Evolutionary conservation across 2,329 filamentous ascomycete genomes (phyloP).

Genomic region (Myotisia sp.): DNA sequence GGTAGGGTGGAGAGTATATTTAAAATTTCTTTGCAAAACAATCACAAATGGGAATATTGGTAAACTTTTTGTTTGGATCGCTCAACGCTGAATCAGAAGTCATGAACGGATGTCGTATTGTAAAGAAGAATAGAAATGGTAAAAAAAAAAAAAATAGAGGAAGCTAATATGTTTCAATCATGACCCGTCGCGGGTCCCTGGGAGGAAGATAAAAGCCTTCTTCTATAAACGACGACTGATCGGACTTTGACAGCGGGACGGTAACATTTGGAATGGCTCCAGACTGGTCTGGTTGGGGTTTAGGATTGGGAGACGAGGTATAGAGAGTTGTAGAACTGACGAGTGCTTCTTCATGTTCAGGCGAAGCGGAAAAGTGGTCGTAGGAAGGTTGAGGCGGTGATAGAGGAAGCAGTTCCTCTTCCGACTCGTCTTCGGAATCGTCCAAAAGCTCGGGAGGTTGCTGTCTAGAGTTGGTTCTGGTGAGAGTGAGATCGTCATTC

Average conservation of each 20-base stretch:
- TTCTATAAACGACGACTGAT: slow-evolving; percentile 5
- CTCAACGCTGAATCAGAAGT: no score
- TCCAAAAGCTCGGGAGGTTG: slow-evolving; percentile 51
- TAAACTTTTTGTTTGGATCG: no score
- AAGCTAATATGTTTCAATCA: slow-evolving; percentile 1
- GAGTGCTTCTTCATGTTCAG: background rate
- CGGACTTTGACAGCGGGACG: slow-evolving; percentile 2
- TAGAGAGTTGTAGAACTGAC: background rate
- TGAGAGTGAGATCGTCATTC: slow-evolving; percentile 47
- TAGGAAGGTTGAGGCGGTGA: slow-evolving; percentile 47
- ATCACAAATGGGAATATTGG: no score
- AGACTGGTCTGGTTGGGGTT: no score
- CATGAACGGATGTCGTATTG: no score
- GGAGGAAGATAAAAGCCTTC: slow-evolving; percentile 3
- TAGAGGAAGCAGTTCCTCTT: slow-evolving; percentile 59
- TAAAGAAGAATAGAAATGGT: no score
- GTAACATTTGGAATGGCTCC: no score
- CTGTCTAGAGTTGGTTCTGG: slow-evolving; percentile 49
- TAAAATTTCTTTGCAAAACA: no score
- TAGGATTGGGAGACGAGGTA: no score
- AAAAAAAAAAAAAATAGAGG: background rate
- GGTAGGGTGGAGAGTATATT: no score
- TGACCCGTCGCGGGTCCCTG: background rate
- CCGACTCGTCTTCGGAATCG: slow-evolving; percentile 44
- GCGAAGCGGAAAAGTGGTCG: slow-evolving; percentile 39